A percentile compares a stretch with the other conserved stretches of the same genome.
Evolutionary conservation across 805 yeast genomes (phyloP).

Genomic region (Blastobotrys terrestris): DNA sequence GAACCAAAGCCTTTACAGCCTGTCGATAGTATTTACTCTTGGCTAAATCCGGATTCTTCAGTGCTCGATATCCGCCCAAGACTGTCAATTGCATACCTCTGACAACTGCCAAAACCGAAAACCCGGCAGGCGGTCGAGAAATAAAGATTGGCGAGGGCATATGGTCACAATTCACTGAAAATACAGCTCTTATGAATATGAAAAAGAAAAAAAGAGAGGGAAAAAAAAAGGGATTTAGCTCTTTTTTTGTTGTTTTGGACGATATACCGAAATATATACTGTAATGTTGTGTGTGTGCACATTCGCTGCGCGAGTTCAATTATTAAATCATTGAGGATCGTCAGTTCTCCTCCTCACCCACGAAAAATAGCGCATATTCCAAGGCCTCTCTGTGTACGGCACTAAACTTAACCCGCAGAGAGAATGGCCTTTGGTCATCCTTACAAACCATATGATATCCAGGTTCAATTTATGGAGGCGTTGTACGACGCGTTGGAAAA

Average conservation of each 20-base stretch:
- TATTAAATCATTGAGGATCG: not conserved
- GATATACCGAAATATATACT: too few species aligned
- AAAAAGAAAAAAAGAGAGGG: not conserved
- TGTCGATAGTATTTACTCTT: conserved; percentile 33
- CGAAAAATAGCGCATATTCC: not conserved
- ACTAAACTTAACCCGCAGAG: not conserved
- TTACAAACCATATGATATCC: conserved; percentile 73
- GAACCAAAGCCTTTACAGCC: conserved; percentile 32
- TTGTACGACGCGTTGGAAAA: conserved; percentile 56
- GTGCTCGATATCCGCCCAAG: conserved; percentile 43
- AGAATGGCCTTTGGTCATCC: conserved; percentile 58
- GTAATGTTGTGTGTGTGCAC: not conserved
- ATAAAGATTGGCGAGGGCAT: conserved; percentile 60
- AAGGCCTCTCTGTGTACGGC: not conserved
- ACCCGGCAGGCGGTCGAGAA: conserved; percentile 51
- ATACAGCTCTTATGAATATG: too few species aligned
- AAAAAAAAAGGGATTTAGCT: not conserved
- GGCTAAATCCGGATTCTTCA: conserved; percentile 39
- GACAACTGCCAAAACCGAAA: conserved; percentile 41
- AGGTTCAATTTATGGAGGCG: conserved; percentile 65
- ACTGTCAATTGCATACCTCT: conserved; percentile 50
- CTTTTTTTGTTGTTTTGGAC: too few species aligned
- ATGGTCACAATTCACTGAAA: too few species aligned
- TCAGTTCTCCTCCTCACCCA: not conserved
- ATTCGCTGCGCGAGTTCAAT: not conserved